These are phyloP conservation scores for Graphilbum ipis-grandicollis DNA, from an alignment of 2,329 filamentous ascomycete species.

Conservation along the genomic window DNA sequence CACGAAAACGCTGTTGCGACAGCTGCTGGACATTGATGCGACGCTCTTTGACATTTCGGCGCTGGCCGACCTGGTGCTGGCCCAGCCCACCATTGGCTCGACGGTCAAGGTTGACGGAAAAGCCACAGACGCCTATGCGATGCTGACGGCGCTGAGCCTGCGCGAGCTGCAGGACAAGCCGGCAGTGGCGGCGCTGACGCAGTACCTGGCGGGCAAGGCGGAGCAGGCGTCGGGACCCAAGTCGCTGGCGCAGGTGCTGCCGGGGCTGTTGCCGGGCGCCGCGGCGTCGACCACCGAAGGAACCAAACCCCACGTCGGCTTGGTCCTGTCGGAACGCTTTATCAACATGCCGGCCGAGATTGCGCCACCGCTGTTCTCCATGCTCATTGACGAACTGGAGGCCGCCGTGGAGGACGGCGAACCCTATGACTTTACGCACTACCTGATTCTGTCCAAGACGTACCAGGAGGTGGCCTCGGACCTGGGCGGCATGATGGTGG, in stretches of 20 bases:
- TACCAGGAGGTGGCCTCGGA: constrained; percentile 77
- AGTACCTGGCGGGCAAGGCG: constrained; percentile 49
- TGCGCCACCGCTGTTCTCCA: constrained; percentile 82
- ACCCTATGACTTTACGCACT: constrained; percentile 85
- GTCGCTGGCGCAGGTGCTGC: constrained; percentile 19
- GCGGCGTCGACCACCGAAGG: constrained; percentile 18
- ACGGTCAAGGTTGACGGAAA: constrained; percentile 96
- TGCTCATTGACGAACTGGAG: constrained; percentile 81
- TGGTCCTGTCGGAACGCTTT: constrained; percentile 80
- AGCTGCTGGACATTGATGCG: constrained; percentile 81
- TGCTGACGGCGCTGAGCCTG: constrained; percentile 76
- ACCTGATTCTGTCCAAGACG: constrained; percentile 79
- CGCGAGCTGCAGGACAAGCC: constrained; percentile 61
- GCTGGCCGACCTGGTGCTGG: constrained; percentile 66
- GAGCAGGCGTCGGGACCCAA: constrained; percentile 36
- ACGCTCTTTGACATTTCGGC: constrained; percentile 75
- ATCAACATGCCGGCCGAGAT: constrained; percentile 96
- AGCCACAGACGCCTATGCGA: constrained; percentile 80
- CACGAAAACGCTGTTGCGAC: constrained; percentile 72
- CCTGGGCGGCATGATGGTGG: constrained; percentile 22
- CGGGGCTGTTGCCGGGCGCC: constrained; percentile 31
- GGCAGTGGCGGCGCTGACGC: constrained; percentile 50
- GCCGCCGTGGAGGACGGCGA: constrained; percentile 81
- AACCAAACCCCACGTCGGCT: constrained; percentile 41
- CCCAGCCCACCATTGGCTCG: constrained; percentile 75